Conservation (phyloP, 306 rosid species). For the Medicago truncatula region DNA sequence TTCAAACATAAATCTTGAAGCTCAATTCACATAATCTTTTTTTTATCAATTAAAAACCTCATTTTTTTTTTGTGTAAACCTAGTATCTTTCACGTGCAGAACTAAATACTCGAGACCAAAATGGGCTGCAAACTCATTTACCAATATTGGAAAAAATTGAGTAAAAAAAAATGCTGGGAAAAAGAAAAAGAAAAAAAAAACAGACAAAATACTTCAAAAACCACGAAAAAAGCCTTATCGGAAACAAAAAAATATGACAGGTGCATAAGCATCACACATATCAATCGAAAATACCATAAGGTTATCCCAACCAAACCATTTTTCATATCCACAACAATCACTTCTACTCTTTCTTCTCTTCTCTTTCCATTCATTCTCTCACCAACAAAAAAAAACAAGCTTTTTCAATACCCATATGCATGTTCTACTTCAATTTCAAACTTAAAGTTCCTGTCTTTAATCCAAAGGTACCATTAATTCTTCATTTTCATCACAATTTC, state of each 20-base stretch:
- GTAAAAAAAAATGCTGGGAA: too few relatives aligned
- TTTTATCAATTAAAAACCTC: too few relatives aligned
- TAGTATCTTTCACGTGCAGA: too few relatives aligned
- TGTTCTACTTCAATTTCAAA: conserved; percentile 36
- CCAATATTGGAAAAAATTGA: too few relatives aligned
- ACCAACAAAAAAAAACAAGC: not conserved
- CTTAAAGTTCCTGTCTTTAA: conserved; percentile 39
- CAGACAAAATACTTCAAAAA: not conserved
- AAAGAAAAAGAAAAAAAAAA: not conserved
- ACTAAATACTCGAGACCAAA: too few relatives aligned
- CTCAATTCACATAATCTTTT: too few relatives aligned
- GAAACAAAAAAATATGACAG: conserved; percentile 50
- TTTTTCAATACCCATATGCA: conserved; percentile 36
- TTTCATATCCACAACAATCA: conserved; percentile 47
- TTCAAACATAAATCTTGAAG: too few relatives aligned
- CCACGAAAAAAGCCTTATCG: conserved; percentile 50
- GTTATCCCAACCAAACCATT: conserved; percentile 50
- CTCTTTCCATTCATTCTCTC: conserved; percentile 11
- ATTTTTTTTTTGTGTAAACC: too few relatives aligned
- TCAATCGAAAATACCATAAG: conserved; percentile 39
- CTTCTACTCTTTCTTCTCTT: conserved; percentile 31
- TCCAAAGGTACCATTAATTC: conserved; percentile 43
- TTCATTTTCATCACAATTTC: conserved; percentile 32
- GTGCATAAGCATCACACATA: conserved; percentile 66
- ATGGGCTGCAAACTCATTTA: too few relatives aligned